A percentile compares a stretch with the other conserved stretches of the same genome.
phyloP scores from a whole-genome alignment of 768 basidiomycete genomes.

The Lentinula detonsa region DNA sequence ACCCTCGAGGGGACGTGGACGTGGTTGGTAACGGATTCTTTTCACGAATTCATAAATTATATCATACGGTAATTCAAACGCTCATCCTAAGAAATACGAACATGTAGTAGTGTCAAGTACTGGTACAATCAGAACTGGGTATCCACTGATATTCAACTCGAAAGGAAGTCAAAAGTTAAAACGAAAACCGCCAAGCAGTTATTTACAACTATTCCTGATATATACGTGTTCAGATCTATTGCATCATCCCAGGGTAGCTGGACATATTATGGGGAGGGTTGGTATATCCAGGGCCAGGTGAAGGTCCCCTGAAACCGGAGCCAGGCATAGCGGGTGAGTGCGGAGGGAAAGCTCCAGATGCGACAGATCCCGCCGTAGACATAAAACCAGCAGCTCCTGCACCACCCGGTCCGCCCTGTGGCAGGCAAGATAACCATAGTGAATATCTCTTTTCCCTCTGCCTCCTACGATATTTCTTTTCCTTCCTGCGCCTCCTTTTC shows the following conservation, averaged over 20 bases:
- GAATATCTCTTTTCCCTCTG: slow-evolving; percentile 58
- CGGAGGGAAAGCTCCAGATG: not conserved
- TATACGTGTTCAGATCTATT: not conserved
- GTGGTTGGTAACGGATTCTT: slow-evolving; percentile 35
- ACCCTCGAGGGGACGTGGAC: slow-evolving; percentile 40
- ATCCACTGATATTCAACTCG: too few relatives aligned
- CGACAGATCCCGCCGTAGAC: not conserved
- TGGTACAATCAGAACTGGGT: not conserved
- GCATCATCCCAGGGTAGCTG: not conserved
- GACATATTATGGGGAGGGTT: not conserved
- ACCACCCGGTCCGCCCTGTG: slow-evolving; percentile 17
- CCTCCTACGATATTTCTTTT: slow-evolving; percentile 58
- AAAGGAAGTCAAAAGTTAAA: not conserved
- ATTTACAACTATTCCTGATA: not conserved
- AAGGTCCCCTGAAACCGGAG: not conserved
- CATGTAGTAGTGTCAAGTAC: not conserved
- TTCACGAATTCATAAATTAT: not conserved
- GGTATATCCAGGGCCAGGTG: not conserved
- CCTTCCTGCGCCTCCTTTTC: slow-evolving; percentile 54
- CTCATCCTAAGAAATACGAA: too few relatives aligned
- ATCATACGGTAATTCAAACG: not conserved
- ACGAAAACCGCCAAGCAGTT: not conserved
- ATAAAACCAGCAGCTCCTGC: slow-evolving; percentile 20
- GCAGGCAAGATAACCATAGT: slow-evolving; percentile 53
- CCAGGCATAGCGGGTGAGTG: not conserved